Evolutionary conservation across 2,329 filamentous ascomycete genomes (phyloP), one percentile per base, ranked within the genome.

Genomic region (Colletotrichum karsti): DNA sequence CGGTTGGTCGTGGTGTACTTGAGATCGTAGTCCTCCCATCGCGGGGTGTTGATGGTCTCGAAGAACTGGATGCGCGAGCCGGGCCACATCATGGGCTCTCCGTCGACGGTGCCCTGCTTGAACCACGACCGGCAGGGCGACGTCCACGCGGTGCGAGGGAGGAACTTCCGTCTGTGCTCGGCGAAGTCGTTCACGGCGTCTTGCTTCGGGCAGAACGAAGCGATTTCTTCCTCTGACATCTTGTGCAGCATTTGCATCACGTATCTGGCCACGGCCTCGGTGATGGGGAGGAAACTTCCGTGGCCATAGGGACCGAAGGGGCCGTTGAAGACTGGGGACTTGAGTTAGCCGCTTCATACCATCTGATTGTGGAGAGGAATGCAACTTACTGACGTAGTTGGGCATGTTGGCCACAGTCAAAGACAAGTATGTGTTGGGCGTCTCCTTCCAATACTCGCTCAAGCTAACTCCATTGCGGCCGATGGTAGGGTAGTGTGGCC

Each of bases 161-260:
- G 61, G 39, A 76, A 79, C n/a, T 73, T 72, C 28, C 70, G 66
- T 28, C 74, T 74, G 51, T 77, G 75, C 33, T 76, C 72, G n/a
- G 64, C 70, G 57, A 77, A 80, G 41, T 79, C 77, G 7, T 70
- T 53, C 3, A 78, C 71, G 1, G 76, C 71, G 24, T 71, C 71
- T 24, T 71, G 67, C 28, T 71, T 73, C 1, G 73, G 73, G 0
- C 63, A 70, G 33, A 76, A 73, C 6, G 74, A 72, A 5, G 63
- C 55, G 5, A 76, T 59, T 7, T 73, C 72, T 20, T 75, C 74
- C 10, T 72, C 69, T 1, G 70, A 73, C 69, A 76, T 70, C 61
- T 77, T 75, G 26, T 54, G 57, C 28, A 81, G 61, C 70, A 74
- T 69, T 71, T 77, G 71, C 74, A 75, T 71, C 65, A 81, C 50